Base-by-base conservation (phyloP, 73 alveolate genomes). In the Paramecium octaurelia region DNA sequence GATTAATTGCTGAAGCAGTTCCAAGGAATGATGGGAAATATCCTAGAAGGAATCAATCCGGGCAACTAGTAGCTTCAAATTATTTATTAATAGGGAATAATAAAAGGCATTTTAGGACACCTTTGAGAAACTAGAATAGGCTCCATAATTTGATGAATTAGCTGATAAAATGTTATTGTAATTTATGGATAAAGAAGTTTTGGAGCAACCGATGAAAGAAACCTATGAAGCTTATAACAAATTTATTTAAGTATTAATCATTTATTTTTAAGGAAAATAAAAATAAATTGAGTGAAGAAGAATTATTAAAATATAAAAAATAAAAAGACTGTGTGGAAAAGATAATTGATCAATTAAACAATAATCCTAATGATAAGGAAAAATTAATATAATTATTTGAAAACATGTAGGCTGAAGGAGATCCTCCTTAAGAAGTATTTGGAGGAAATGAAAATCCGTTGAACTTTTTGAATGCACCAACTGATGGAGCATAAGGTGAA, bases 381-480 rank as follows among this genome's bases (percentile, higher is more conserved):
- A 80, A 80, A 80, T 48, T 80, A 44, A 48, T 80, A 21, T n/a
- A 80, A 46, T 43, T 80, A 46, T 80, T 80, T 80, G 91, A 80
- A 48, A 64, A 80, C n/a, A 80, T 80, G 91, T 48, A 80, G 57
- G 91, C 70, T 11, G 35, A 42, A 46, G 91, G 91, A 80, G 91
- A 80, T 80, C 91, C 91, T 14, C 91, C 91, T 48, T 31, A 80
- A 46, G 91, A 80, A 20, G 46, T 80, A 10, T 43, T 80, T 36
- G 58, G 60, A 80, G 91, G 46, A 44, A 23, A 20, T 73, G 91
- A 80, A 80, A 80, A 80, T 35, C 91, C 91, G 6, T 9, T 64
- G 27, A 64, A 64, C 46, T 64, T 64, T 34, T 64, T 64, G 29
- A 64, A 64, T 27, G 84, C 46, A 34, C 84, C 84, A 11, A 64